Conservation (phyloP, 2,329 filamentous ascomycete species). For the Pseudogymnoascus verrucosus region DNA sequence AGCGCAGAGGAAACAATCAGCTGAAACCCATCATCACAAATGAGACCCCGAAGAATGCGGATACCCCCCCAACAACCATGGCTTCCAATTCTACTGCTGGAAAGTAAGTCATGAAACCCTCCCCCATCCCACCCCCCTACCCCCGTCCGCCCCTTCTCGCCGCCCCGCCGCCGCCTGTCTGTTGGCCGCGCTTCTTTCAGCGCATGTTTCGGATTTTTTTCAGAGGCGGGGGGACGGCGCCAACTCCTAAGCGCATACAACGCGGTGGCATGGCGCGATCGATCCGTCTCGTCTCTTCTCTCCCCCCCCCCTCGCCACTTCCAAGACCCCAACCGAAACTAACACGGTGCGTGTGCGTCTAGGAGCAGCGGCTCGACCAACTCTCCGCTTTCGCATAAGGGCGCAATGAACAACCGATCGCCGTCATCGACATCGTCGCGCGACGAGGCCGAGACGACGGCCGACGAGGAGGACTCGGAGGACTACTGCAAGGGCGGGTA, state of each 20-base stretch:
- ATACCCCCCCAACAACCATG: constrained; percentile 20
- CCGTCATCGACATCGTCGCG: constrained; percentile 71
- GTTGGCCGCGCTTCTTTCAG: neutral
- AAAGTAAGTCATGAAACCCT: constrained; percentile 25
- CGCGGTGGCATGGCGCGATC: constrained; percentile 9
- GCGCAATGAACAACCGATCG: constrained; percentile 24
- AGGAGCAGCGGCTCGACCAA: constrained; percentile 19
- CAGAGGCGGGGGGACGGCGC: constrained; percentile 12
- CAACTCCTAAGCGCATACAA: constrained; percentile 26
- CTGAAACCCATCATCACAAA: constrained; percentile 55
- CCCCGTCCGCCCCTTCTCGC: constrained; percentile 11
- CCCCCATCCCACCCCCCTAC: constrained; percentile 22
- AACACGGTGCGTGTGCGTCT: constrained; percentile 29
- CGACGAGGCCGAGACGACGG: constrained; percentile 82
- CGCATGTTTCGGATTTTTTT: constrained; percentile 21
- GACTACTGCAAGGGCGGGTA: constrained; percentile 99
- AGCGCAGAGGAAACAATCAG: constrained; percentile 46
- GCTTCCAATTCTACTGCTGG: constrained; percentile 26
- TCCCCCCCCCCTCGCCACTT: neutral
- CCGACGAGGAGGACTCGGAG: constrained; percentile 96
- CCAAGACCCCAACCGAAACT: constrained; percentile 24
- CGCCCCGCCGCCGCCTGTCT: neutral
- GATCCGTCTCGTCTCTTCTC: constrained; percentile 9
- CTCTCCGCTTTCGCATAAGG: constrained; percentile 20
- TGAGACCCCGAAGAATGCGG: constrained; percentile 35